Evolutionary conservation across 768 basidiomycete species (phyloP).

Genomic region (Zangia roseola): DNA sequence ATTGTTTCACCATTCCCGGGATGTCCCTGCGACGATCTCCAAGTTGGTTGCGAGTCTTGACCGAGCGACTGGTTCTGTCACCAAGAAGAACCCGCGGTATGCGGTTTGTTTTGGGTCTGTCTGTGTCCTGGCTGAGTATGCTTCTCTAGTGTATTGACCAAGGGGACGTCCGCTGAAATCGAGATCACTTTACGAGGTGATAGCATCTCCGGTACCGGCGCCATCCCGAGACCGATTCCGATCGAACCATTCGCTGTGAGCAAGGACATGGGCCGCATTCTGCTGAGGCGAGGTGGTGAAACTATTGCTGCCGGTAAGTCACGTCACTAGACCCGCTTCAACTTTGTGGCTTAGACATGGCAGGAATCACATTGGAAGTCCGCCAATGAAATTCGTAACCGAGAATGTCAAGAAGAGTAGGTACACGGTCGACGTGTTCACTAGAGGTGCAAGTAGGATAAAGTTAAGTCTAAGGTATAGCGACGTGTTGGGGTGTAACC

Average conservation of each 20-base stretch:
- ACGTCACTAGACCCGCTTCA: not conserved
- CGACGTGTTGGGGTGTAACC: conserved; percentile 6
- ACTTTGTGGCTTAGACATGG: not conserved
- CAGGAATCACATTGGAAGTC: conserved; percentile 48
- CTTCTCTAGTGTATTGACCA: conserved; percentile 71
- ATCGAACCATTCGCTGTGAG: conserved; percentile 83
- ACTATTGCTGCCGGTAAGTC: conserved; percentile 85
- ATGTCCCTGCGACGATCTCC: conserved; percentile 86
- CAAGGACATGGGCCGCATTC: conserved; percentile 94
- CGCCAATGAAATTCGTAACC: conserved; percentile 21
- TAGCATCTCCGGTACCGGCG: conserved; percentile 45
- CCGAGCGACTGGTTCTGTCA: conserved; percentile 66
- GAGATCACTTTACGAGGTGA: conserved; percentile 71
- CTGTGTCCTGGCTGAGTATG: conserved; percentile 5
- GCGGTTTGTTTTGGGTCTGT: not conserved
- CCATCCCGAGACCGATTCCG: conserved; percentile 62
- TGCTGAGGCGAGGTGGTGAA: conserved; percentile 87
- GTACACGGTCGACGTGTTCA: conserved; percentile 21
- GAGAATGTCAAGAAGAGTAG: conserved; percentile 5
- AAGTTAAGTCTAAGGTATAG: conserved; percentile 17
- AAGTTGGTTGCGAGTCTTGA: conserved; percentile 81
- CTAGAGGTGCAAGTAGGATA: conserved; percentile 14
- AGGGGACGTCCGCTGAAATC: conserved; percentile 80
- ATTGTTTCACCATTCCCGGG: conserved; percentile 90
- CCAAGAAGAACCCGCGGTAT: conserved; percentile 81